Evolutionary conservation across 2,329 filamentous ascomycete species (phyloP).

Genomic region (Lachnellula suecica): DNA sequence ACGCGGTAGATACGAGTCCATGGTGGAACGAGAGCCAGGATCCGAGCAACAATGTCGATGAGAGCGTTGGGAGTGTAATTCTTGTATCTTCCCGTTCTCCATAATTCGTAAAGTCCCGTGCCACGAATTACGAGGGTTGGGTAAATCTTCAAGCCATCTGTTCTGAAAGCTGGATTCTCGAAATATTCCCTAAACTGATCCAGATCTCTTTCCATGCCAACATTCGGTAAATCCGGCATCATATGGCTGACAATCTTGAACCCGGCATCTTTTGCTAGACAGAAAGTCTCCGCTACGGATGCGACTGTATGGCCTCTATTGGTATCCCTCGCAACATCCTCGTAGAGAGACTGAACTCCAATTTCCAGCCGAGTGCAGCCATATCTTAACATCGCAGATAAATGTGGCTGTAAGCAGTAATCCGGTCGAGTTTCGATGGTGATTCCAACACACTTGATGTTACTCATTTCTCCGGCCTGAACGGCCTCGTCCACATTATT

Average conservation of each 20-base stretch:
- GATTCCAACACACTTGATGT: slow-evolving; percentile 96
- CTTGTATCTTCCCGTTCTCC: slow-evolving; percentile 95
- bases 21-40: slow-evolving; percentile 88
- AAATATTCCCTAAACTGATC: slow-evolving; percentile 99
- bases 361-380: slow-evolving; percentile 94
- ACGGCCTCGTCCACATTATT: slow-evolving; percentile 95
- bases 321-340: slow-evolving; percentile 96
- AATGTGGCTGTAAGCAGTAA: slow-evolving; percentile 93
- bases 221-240: slow-evolving; percentile 98
- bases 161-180: slow-evolving; percentile 92
- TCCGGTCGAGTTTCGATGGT: slow-evolving; percentile 97
- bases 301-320: slow-evolving; percentile 96
- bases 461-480: slow-evolving; percentile 91
- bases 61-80: slow-evolving; percentile 98
- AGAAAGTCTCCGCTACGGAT: slow-evolving; percentile 94
- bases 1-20: slow-evolving; percentile 99
- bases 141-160: slow-evolving; percentile 97
- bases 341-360: slow-evolving; percentile 94
- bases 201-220: slow-evolving; percentile 96
- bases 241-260: slow-evolving; percentile 99
- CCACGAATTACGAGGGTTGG: slow-evolving; percentile 96
- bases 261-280: slow-evolving; percentile 93
- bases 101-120: slow-evolving; percentile 94
- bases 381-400: slow-evolving; percentile 96
- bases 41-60: slow-evolving; percentile 94